Conservation (phyloP, 2,329 filamentous ascomycete genomes). For the Aspergillus melleus region DNA sequence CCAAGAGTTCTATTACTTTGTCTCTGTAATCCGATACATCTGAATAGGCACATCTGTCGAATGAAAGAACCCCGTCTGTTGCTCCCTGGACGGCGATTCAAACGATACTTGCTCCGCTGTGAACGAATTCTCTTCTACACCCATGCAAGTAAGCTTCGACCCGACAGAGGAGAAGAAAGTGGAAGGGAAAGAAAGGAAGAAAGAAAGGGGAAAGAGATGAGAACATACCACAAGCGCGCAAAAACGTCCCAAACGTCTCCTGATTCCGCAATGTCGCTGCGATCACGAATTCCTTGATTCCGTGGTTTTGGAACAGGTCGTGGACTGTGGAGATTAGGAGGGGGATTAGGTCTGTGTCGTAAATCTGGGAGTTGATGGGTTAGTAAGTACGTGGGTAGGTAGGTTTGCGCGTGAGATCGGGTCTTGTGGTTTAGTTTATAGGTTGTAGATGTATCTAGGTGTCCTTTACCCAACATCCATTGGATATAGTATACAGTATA, state of each 20-base stretch:
- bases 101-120: slow-evolving; percentile 42
- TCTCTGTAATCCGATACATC: slow-evolving; percentile 34
- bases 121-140: slow-evolving; percentile 32
- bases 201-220: too few relatives aligned
- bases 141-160: background rate
- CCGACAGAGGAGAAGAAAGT: background rate
- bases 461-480: background rate
- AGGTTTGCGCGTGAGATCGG: too few relatives aligned
- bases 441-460: too few relatives aligned
- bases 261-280: slow-evolving; percentile 63
- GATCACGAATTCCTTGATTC: slow-evolving; percentile 56
- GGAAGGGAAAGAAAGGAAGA: slow-evolving; percentile 3
- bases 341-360: slow-evolving; percentile 60
- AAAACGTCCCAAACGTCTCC: slow-evolving; percentile 61
- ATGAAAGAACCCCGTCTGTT: slow-evolving; percentile 52
- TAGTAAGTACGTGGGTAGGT: background rate
- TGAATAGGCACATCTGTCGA: slow-evolving; percentile 39
- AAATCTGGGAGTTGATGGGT: slow-evolving; percentile 49
- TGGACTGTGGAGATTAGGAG: slow-evolving; percentile 57
- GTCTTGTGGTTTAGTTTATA: background rate
- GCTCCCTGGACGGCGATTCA: slow-evolving; percentile 41
- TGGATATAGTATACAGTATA: too few relatives aligned
- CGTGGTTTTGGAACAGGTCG: slow-evolving; percentile 57
- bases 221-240: slow-evolving; percentile 59
- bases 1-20: background rate